Percentiles rank a stretch among this genome's conserved stretches.
These are phyloP conservation scores for Panellus pusillus DNA, from an alignment of 768 basidiomycete genomes.

Conservation along the genomic window DNA sequence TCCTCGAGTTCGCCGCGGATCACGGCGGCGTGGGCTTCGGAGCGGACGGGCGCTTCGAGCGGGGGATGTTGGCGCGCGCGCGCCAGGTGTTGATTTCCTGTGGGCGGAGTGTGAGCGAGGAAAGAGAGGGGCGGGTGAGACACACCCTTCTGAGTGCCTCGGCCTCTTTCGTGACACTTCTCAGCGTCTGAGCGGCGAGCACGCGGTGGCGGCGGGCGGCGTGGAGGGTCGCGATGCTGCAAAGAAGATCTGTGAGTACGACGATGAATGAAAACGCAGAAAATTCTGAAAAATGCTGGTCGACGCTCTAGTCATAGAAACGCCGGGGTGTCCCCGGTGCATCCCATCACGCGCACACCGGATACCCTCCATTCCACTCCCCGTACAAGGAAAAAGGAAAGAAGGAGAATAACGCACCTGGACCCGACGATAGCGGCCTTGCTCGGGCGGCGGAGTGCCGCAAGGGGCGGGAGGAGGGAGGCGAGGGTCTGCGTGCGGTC, in stretches of 20 bases:
- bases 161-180: constrained; percentile 1
- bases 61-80: constrained; percentile 11
- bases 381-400: background rate
- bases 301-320: too few relatives aligned
- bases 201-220: constrained; percentile 61
- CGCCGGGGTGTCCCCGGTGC: too few relatives aligned
- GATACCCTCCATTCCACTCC: too few relatives aligned
- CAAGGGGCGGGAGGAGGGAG: constrained; percentile 65
- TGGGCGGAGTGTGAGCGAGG: background rate
- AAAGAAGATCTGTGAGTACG: background rate
- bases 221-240: constrained; percentile 62
- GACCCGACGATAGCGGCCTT: constrained; percentile 79
- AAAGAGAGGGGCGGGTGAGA: background rate
- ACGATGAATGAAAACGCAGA: background rate
- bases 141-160: constrained; percentile 13
- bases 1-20: constrained; percentile 17
- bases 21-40: constrained; percentile 11
- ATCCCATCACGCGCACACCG: too few relatives aligned
- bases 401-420: background rate
- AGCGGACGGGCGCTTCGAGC: constrained; percentile 12
- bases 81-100: constrained; percentile 22
- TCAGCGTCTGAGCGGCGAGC: constrained; percentile 43
- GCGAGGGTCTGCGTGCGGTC: constrained; percentile 45
- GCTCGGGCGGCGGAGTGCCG: constrained; percentile 66
- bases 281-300: too few relatives aligned